Percentiles rank a stretch among this genome's conserved stretches.
These are phyloP conservation scores for Penicillium soppii DNA, from an alignment of 495 filamentous ascomycete genomes.

Conservation along the genomic window DNA sequence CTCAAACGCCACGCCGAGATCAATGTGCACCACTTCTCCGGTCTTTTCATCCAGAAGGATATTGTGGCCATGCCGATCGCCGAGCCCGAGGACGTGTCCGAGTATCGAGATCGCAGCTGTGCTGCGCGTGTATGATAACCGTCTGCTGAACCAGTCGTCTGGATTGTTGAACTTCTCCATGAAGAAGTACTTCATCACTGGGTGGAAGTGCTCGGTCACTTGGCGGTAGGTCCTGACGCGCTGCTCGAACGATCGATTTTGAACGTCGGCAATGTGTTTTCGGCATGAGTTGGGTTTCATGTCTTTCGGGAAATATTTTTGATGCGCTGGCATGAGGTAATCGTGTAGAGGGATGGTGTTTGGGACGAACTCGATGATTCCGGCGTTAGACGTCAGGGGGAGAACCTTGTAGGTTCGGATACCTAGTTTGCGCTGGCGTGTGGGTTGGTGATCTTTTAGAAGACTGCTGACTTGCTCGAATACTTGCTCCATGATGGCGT, in stretches of 20 bases:
- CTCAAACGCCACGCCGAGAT: slow-evolving; percentile 94
- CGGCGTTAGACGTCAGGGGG: slow-evolving; percentile 76
- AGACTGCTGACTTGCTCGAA: slow-evolving; percentile 93
- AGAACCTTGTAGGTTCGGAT: slow-evolving; percentile 96
- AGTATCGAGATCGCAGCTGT: slow-evolving; percentile 95
- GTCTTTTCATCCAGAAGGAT: slow-evolving; percentile 88
- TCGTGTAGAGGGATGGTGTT: slow-evolving; percentile 90
- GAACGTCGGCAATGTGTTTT: slow-evolving; percentile 71
- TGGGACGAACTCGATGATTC: slow-evolving; percentile 96
- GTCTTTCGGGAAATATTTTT: slow-evolving; percentile 81
- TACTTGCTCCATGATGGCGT: slow-evolving; percentile 99
- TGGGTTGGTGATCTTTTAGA: slow-evolving; percentile 78
- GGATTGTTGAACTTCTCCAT: slow-evolving; percentile 92
- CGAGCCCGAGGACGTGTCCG: slow-evolving; percentile 90
- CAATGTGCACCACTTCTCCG: slow-evolving; percentile 95
- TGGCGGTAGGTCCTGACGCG: slow-evolving; percentile 71
- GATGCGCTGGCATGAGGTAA: slow-evolving; percentile 87
- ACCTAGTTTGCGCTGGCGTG: slow-evolving; percentile 80
- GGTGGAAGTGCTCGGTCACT: slow-evolving; percentile 77
- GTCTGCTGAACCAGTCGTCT: slow-evolving; percentile 88
- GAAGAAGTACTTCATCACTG: slow-evolving; percentile 96
- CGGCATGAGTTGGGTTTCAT: slow-evolving; percentile 71
- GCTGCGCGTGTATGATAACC: slow-evolving; percentile 85
- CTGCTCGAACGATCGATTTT: slow-evolving; percentile 63
- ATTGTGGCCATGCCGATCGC: slow-evolving; percentile 94